Percentiles rank a stretch among this genome's conserved stretches.
Conservation (phyloP, 1,284 basidiomycete genomes). For the Apiotrichum gracile region DNA sequence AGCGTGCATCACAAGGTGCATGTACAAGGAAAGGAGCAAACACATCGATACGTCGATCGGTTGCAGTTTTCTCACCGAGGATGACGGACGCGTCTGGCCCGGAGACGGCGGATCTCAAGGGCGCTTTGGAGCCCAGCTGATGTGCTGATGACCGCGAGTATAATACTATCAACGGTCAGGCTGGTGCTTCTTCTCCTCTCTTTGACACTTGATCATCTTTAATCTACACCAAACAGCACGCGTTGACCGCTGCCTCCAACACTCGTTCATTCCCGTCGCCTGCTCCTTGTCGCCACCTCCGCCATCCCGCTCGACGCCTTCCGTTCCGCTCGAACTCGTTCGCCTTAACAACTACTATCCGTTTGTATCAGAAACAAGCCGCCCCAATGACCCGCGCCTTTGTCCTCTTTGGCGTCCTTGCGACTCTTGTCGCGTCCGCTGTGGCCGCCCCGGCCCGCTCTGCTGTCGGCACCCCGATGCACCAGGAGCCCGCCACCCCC, state of each 20-base stretch:
- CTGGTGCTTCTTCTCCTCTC: neutral
- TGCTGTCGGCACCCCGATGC: neutral
- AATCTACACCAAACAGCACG: neutral
- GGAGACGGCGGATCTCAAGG: no score
- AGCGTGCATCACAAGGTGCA: no score
- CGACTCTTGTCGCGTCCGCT: neutral
- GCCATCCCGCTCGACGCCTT: neutral
- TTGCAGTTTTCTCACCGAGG: no score
- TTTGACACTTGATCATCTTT: neutral
- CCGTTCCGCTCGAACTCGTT: no score
- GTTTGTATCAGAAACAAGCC: no score
- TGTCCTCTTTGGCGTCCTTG: neutral
- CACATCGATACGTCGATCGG: no score
- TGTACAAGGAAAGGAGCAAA: no score
- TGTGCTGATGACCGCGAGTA: no score
- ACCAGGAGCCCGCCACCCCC: neutral
- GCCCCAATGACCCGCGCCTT: neutral
- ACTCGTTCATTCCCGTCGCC: neutral
- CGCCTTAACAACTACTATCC: neutral
- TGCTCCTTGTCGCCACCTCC: neutral
- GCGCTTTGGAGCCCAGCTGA: no score
- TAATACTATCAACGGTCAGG: no score
- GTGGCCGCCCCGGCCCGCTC: neutral
- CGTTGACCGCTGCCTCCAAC: constrained; percentile 1
- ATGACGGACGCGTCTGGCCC: no score